Conservation (phyloP, 2,329 filamentous ascomycete genomes). For the Plenodomus lindquistii region DNA sequence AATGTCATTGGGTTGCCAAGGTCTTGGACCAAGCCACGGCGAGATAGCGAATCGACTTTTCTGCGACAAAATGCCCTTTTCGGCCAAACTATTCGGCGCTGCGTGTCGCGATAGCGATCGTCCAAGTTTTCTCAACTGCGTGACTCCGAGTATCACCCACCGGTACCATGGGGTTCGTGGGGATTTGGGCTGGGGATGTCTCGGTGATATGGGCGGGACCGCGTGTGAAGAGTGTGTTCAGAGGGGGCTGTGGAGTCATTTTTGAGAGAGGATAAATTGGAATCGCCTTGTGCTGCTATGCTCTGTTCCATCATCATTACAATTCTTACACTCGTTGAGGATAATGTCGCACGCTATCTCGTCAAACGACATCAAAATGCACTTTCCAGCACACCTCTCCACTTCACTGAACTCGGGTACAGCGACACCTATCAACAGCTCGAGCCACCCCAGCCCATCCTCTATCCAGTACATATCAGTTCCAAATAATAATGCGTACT, state of each 20-base stretch:
- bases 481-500: conserved; percentile 44
- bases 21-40: not conserved
- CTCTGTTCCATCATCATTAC: not conserved
- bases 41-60: not conserved
- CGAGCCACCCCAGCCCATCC: conserved; percentile 1
- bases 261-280: not conserved
- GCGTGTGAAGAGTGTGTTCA: no score
- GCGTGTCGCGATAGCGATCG: not conserved
- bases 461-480: not conserved
- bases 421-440: conserved; percentile 13
- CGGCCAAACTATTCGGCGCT: not conserved
- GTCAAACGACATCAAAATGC: not conserved
- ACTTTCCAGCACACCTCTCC: conserved; percentile 1
- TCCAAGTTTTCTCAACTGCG: not conserved
- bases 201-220: not conserved
- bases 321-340: not conserved
- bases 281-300: not conserved
- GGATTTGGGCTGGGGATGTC: not conserved
- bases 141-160: not conserved
- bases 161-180: not conserved
- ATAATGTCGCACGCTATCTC: not conserved
- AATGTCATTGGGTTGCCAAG: not conserved
- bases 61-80: not conserved
- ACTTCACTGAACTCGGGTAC: conserved; percentile 9
- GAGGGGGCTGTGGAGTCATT: not conserved